Evolutionary conservation across 2,329 filamentous ascomycete genomes (phyloP), one percentile per base, ranked within the genome.

Genomic region (Diplodia sapinea): DNA sequence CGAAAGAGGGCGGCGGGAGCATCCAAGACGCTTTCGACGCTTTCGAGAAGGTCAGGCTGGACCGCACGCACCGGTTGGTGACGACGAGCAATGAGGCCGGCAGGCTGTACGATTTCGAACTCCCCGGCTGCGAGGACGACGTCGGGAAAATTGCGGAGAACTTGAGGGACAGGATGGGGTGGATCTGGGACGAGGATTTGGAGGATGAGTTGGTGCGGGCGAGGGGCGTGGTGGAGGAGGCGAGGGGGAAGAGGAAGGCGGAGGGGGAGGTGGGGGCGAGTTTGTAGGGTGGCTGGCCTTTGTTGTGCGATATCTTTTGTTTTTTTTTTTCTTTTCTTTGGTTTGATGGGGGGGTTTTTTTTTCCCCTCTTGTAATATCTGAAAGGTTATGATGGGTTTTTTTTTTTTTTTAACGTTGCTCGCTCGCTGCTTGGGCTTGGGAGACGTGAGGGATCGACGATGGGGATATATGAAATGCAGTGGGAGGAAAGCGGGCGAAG

Each of bases 61-160:
- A 76, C 13, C 70, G 80, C 51, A 82, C 86, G 1, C 86, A 88
- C 70, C 74, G 73, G 61, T 68, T 82, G 15, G 81, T 83, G 0
- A 71, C 71, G 36, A 80, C 74, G 6, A 81, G 81, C 56, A 72
- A 74, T 50, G 75, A 80, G 66, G 77, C 77, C 1, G 80, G 80
- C 0, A 71, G 72, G 74, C 64, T 81, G 50, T 82, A 80, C 72
- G 79, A 81, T 6, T 73, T 81, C 43, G 74, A 81, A 67, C 72
- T 72, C 1, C 66, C 70, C 11, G 72, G 69, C 0, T 73, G 73
- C 0, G 70, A 61, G n/a, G 79, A 80, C 66, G 76, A 81, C 69
- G 64, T 77, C 12, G 72, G 75, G 7, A 75, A 74, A 29, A 68
- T 80, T 23, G 73, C 75, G 67, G 29, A 69, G 23, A 74, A 76